Evolutionary conservation across 192 early-diverging fungal species (phyloP), one percentile per base, ranked within the genome.

Genomic region (Martensiomyces pterosporus): DNA sequence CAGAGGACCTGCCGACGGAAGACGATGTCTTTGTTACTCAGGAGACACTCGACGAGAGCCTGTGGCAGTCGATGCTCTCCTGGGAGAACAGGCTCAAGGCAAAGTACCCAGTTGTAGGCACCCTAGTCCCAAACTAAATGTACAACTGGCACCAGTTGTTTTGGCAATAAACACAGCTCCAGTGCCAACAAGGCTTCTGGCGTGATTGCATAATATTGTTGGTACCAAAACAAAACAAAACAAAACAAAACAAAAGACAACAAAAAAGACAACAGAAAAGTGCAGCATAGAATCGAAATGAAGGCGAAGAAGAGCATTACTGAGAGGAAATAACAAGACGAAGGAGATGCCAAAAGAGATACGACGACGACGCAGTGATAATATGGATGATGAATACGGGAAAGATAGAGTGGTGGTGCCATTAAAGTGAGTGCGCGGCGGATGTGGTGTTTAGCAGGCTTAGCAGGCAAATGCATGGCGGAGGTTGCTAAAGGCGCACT

Each of bases 21-120:
- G 76, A 82, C 23, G 64, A 69, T 8, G 81, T 86, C 7, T 80
- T 91, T 34, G 87, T 91, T 55, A 75, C 60, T 24, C 61, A 89
- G 23, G 77, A 76, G 19, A 85, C 84, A 36, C 64, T 92, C 24
- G 55, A 59, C 5, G 67, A 59, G 1, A 83, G 84, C 16, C 88
- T 92, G 68, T 56, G 67, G 43, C 67, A 83, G 33, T 51, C 83
- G 1, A 45, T 89, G 19, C 47, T 55, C 21, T 80, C 82, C 24
- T 95, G 92, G 92, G 81, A 81, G 18, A 49, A 52, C 29, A 81
- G 83, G 52, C 88, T 95, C 64, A 60, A 60, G 41, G 50, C 47
- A 36, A 95, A 95, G 54, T 93, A 87, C 55, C 61, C 73, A 24
- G 68, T 75, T 18, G 78, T 83, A 14, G 85, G 85, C 16, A 70